These are phyloP conservation scores for Beauveria medogensis DNA, from an alignment of 2,329 filamentous ascomycete species.

Conservation along the genomic window DNA sequence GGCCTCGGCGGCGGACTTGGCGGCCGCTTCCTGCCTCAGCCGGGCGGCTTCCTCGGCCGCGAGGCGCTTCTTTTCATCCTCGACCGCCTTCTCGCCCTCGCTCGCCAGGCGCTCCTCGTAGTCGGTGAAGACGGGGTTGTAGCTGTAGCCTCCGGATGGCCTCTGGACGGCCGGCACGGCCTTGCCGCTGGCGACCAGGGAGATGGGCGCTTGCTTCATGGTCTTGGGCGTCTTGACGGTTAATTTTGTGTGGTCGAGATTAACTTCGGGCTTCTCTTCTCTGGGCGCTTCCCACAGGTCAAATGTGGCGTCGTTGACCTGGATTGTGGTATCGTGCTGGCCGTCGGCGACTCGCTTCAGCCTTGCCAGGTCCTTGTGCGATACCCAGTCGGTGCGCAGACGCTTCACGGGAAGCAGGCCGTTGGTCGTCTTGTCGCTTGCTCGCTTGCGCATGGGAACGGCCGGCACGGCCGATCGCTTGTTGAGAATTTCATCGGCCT, in stretches of 20 bases:
- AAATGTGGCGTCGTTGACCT: conserved; percentile 55
- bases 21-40: conserved; percentile 58
- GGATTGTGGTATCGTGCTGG: conserved; percentile 46
- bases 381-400: conserved; percentile 69
- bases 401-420: conserved; percentile 69
- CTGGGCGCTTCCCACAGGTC: conserved; percentile 63
- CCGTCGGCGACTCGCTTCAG: conserved; percentile 74
- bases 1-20: conserved; percentile 62
- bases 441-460: conserved; percentile 69
- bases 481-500: conserved; percentile 85
- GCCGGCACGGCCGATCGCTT: conserved; percentile 75
- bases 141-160: conserved; percentile 77
- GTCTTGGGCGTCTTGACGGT: conserved; percentile 66
- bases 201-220: conserved; percentile 67
- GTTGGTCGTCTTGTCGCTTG: conserved; percentile 60
- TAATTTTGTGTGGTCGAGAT: conserved; percentile 58
- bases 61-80: conserved; percentile 67
- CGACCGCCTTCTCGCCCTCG: conserved; percentile 72
- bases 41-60: conserved; percentile 58
- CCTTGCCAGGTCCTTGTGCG: conserved; percentile 72
- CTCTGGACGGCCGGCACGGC: conserved; percentile 67
- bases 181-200: conserved; percentile 76
- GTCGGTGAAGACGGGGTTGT: conserved; percentile 83
- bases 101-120: conserved; percentile 69
- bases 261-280: conserved; percentile 29